Evolutionary conservation across 2,329 filamentous ascomycete species (phyloP), one percentile per base, ranked within the genome.

Genomic region (Teratosphaeria zuluensis): DNA sequence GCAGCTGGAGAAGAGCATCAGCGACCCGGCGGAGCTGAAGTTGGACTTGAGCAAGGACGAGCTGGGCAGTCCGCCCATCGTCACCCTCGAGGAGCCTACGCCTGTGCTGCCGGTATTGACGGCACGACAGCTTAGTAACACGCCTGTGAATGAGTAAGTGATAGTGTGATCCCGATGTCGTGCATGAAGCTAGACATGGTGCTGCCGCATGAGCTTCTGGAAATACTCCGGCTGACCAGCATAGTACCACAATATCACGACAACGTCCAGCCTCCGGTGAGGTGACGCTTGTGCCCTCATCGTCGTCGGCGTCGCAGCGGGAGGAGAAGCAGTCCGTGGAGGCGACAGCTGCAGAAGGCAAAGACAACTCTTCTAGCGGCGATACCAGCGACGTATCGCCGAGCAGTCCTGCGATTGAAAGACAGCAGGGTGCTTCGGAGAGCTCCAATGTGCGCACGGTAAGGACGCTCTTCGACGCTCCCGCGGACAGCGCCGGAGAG

Each of bases 381-480:
- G 21, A 31, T 33, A 19, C 30, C 32, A 35, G 42, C 14, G 46
- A 21, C 56, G 21, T 28, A 4, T 53, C 19, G n/a, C 56, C 51
- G 42, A 48, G n/a, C 6, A 48, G 42, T 21, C 42, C 42, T 21
- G 19, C 19, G 6, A 48, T 19, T n/a, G n/a, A 48, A n/a, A 48
- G 42, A 11, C 32, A 48, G 4, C 56, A 42, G 19, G 31, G 51
- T 21, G 35, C 54, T 21, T n/a, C 51, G 11, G 66, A 67, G 58
- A 66, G 66, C 63, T 66, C 75, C 63, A 73, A 76, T 75, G 73
- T 72, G 33, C 69, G 67, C 58, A 65, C 75, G 56, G 82, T 83
- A 66, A 79, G 76, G 62, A 80, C 80, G 11, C 75, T 85, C 54
- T 76, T 85, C 61, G 76, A 80, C 64, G 69, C 77, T 54, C 74